Evolutionary conservation across 2,329 filamentous ascomycete genomes (phyloP).

Genomic region (Microsporum ferrugineum): DNA sequence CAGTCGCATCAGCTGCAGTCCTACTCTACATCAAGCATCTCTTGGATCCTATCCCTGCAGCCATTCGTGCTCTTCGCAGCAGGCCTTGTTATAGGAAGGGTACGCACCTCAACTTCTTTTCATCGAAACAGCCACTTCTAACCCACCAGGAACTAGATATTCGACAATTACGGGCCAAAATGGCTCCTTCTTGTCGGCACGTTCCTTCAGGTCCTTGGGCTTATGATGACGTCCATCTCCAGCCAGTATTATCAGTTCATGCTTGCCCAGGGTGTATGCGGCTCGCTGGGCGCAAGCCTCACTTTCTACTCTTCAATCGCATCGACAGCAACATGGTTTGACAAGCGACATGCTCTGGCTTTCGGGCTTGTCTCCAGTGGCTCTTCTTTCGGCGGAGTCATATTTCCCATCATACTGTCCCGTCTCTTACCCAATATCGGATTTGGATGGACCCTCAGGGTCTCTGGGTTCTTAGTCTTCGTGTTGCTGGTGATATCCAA

Average conservation of each 20-base stretch:
- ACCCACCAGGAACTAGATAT: slow-evolving; percentile 39
- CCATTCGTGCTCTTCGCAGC: slow-evolving; percentile 44
- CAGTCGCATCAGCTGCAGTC: slow-evolving; percentile 38
- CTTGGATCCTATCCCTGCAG: slow-evolving; percentile 51
- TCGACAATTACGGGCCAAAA: slow-evolving; percentile 52
- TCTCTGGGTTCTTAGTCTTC: slow-evolving; percentile 50
- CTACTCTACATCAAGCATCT: slow-evolving; percentile 44
- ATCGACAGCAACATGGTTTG: slow-evolving; percentile 43
- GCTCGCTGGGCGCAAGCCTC: slow-evolving; percentile 40
- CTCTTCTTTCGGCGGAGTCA: slow-evolving; percentile 46
- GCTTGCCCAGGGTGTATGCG: slow-evolving; percentile 45
- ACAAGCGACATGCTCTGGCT: slow-evolving; percentile 41
- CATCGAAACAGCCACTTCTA: slow-evolving; percentile 23
- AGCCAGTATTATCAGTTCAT: slow-evolving; percentile 47
- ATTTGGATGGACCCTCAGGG: slow-evolving; percentile 48
- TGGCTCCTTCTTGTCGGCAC: slow-evolving; percentile 42
- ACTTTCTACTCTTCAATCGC: slow-evolving; percentile 38
- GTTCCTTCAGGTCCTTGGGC: slow-evolving; percentile 45
- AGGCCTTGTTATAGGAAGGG: slow-evolving; percentile 18
- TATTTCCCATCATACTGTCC: slow-evolving; percentile 51
- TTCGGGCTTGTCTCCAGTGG: slow-evolving; percentile 45
- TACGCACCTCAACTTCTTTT: not conserved
- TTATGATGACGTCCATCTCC: slow-evolving; percentile 48
- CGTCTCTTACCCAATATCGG: slow-evolving; percentile 43
- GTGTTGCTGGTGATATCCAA: slow-evolving; percentile 43